These are phyloP conservation scores for Nepenthes alata DNA, from an alignment of 179 eudicot species.

Conservation along the genomic window DNA sequence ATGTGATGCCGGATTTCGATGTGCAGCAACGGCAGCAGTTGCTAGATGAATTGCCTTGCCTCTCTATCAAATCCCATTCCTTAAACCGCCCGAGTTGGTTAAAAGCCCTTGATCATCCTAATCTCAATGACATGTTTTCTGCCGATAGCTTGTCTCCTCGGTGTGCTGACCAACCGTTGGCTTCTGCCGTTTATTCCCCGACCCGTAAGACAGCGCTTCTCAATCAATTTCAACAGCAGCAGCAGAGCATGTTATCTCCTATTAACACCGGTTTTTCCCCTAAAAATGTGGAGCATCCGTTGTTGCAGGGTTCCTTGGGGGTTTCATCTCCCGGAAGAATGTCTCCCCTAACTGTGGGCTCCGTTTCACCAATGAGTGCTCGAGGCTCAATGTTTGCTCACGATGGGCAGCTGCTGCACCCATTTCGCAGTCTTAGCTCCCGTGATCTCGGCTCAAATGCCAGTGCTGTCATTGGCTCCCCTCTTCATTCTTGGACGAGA, in stretches of 20 bases:
- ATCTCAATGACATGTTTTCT: constrained; percentile 22
- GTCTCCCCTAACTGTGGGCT: constrained; percentile 54
- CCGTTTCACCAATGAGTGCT: constrained; percentile 51
- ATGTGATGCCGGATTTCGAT: constrained; percentile 18
- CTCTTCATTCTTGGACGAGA: constrained; percentile 24
- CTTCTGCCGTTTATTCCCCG: constrained; percentile 19
- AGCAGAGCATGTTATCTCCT: constrained; percentile 22
- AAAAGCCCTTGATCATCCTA: constrained; percentile 20
- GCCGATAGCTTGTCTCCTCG: constrained; percentile 22
- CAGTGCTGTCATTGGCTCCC: constrained; percentile 26
- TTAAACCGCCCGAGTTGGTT: constrained; percentile 13
- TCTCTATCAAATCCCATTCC: constrained; percentile 14
- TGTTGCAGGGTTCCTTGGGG: constrained; percentile 14
- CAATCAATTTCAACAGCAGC: constrained; percentile 23
- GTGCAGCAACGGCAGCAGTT: constrained; percentile 12
- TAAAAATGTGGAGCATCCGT: constrained; percentile 19
- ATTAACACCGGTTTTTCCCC: constrained; percentile 22
- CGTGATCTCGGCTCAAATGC: constrained; percentile 49
- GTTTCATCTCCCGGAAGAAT: constrained; percentile 11
- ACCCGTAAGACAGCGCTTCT: constrained; percentile 20
- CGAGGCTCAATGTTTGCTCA: constrained; percentile 37
- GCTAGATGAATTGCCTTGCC: constrained; percentile 18
- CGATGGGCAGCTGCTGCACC: constrained; percentile 30
- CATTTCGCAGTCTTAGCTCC: constrained; percentile 57
- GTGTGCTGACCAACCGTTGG: constrained; percentile 8